Percentiles rank a stretch among this genome's conserved stretches.
Conservation (phyloP, 1,284 basidiomycete genomes). For the Malassezia furfur region DNA sequence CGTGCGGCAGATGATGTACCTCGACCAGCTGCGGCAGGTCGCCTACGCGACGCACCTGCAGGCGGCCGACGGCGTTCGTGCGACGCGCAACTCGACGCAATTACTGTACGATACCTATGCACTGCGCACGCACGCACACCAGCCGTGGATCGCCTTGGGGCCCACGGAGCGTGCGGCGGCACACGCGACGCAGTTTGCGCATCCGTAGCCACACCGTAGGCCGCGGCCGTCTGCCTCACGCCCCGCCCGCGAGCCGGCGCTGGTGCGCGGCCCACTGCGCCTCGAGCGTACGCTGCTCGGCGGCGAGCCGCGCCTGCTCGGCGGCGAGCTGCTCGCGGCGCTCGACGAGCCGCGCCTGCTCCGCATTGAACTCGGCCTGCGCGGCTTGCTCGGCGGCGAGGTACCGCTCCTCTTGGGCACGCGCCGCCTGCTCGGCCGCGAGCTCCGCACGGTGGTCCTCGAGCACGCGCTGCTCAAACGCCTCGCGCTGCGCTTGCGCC, state of each 20-base stretch:
- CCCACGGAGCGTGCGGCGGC: conserved; percentile 13
- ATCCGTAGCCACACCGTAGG: not conserved
- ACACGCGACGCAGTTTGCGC: not conserved
- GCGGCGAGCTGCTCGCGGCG: not conserved
- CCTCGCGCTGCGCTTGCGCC: not conserved
- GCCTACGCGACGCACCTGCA: conserved; percentile 3
- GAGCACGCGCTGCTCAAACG: not conserved
- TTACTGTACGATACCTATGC: not conserved
- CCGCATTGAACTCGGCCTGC: not conserved
- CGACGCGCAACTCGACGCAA: conserved; percentile 17
- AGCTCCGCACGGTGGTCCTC: not conserved
- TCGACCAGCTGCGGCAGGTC: conserved; percentile 1
- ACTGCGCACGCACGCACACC: not conserved
- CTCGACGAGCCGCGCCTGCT: not conserved
- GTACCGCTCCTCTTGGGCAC: not conserved
- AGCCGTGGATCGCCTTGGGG: conserved; percentile 19
- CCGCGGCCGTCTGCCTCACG: not conserved
- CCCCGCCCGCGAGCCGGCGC: not conserved
- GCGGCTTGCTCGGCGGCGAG: not conserved
- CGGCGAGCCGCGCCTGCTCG: conserved; percentile 2
- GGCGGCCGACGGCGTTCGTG: not conserved
- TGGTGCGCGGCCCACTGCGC: not conserved
- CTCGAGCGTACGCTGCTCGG: not conserved
- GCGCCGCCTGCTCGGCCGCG: not conserved
- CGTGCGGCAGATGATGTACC: not conserved